These are phyloP conservation scores for Strobilomyces dryophilus DNA, from an alignment of 768 basidiomycete species.

Conservation along the genomic window DNA sequence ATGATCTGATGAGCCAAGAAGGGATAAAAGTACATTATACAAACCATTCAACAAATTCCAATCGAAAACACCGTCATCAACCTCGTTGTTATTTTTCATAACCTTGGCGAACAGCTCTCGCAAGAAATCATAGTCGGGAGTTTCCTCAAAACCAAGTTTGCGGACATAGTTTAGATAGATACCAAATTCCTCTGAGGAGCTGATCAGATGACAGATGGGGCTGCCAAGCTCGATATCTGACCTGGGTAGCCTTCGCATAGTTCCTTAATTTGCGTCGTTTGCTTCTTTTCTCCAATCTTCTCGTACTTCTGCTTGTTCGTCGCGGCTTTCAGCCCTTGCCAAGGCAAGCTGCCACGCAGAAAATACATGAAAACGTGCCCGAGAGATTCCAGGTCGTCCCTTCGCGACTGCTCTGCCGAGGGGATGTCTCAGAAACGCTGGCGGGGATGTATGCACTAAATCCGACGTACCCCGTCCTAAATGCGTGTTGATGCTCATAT, in stretches of 20 bases:
- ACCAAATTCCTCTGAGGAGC: constrained; percentile 82
- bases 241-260: constrained; percentile 94
- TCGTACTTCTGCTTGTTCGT: constrained; percentile 99
- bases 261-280: constrained; percentile 96
- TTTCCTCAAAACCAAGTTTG: constrained; percentile 98
- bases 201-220: constrained; percentile 7
- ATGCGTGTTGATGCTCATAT: constrained; percentile 99
- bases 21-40: constrained; percentile 9
- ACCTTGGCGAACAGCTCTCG: constrained; percentile 93
- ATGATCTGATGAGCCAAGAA: constrained; percentile 5
- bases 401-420: constrained; percentile 73
- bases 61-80: constrained; percentile 92
- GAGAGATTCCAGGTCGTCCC: constrained; percentile 98
- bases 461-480: constrained; percentile 76
- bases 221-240: constrained; percentile 32
- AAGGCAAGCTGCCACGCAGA: constrained; percentile 91
- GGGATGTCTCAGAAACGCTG: constrained; percentile 2
- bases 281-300: constrained; percentile 99
- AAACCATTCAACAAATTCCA: constrained; percentile 91
- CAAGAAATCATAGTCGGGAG: constrained; percentile 98
- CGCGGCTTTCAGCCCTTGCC: constrained; percentile 99
- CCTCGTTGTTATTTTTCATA: constrained; percentile 84
- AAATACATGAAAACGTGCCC: constrained; percentile 99
- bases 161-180: constrained; percentile 99
- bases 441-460: not conserved